These are phyloP conservation scores for Suhomyces panamericanus DNA, from an alignment of 1,139 yeast species.

Conservation along the genomic window DNA sequence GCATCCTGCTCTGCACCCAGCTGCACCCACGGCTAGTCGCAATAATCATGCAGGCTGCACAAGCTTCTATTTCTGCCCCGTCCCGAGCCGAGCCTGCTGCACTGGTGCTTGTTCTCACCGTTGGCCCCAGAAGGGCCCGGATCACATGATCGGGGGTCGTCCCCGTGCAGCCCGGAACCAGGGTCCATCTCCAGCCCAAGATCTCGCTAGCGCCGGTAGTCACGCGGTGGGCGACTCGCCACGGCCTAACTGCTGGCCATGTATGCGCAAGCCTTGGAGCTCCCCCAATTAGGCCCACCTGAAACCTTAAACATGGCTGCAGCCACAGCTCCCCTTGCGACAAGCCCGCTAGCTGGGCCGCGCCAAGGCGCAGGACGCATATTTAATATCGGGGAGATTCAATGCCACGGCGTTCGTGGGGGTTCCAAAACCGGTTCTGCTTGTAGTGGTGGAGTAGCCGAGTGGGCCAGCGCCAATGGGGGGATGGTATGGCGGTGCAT, in stretches of 20 bases:
- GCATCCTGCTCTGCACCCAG: too few relatives aligned
- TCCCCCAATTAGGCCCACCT: not conserved
- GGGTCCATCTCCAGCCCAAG: conserved; percentile 3
- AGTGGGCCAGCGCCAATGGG: not conserved
- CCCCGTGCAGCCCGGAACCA: not conserved
- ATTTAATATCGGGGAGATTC: not conserved
- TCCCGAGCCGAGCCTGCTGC: not conserved
- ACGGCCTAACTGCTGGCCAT: conserved; percentile 1
- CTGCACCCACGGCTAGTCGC: too few relatives aligned
- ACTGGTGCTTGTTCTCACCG: not conserved
- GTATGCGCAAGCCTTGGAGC: not conserved
- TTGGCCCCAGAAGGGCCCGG: not conserved
- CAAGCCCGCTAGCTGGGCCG: not conserved
- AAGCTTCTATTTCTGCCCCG: not conserved
- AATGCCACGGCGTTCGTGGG: conserved; percentile 2
- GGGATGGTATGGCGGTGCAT: not conserved
- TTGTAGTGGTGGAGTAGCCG: too few relatives aligned
- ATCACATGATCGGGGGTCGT: not conserved
- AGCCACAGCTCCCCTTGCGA: not conserved
- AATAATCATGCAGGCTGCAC: too few relatives aligned
- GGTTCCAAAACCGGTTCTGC: not conserved
- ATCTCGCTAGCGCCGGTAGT: conserved; percentile 3
- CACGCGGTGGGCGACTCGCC: not conserved
- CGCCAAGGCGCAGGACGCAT: not conserved
- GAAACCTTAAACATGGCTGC: not conserved